Evolutionary conservation across 73 alveolate genomes (phyloP), one percentile per base, ranked within the genome.

Genomic region (Blepharisma japonicum): DNA sequence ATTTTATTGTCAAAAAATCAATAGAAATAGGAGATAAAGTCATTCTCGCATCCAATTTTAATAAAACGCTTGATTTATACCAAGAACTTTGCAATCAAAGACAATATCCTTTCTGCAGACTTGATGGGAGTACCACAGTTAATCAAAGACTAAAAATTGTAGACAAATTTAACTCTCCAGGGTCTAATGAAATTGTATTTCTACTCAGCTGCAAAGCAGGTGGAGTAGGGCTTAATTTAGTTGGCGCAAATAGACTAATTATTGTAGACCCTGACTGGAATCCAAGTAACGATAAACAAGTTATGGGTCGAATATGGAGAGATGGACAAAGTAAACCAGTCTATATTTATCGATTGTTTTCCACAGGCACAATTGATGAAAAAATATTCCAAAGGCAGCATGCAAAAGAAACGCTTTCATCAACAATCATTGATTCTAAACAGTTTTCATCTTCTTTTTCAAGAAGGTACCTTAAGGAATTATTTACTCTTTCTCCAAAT

Each of bases 261-360:
- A 55, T 90, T 55, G 77, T 71, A 48, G 97, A 91, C 54, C 70
- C 89, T 6, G 91, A 88, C 72, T 91, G 95, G 95, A 91, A 91
- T 70, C 97, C 97, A 11, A 85, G 92, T 23, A 94, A 94, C 80
- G 98, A 94, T 87, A 83, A 84, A 81, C 92, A 94, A 78, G 95
- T 92, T 18, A 94, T 94, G 80, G 98, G 92, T 55, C 83, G 98
- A 71, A 87, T 89, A 32, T 95, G 92, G 83, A 86, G 98, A 83
- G 88, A 87, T 71, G 98, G 98, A 39, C 91, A 94, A 77, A 87
- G 87, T 79, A 92, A 93, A 82, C 87, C 83, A 66, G 98, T 92
- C 6, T 87, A 89, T 61, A 95, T 94, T 38, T 94, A 92, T 71
- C 71, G 98, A 89, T 78, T 94, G 71, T 86, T 92, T 7, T 71